Evolutionary conservation across 768 basidiomycete species (phyloP).

Genomic region (Boletus sensibilis): DNA sequence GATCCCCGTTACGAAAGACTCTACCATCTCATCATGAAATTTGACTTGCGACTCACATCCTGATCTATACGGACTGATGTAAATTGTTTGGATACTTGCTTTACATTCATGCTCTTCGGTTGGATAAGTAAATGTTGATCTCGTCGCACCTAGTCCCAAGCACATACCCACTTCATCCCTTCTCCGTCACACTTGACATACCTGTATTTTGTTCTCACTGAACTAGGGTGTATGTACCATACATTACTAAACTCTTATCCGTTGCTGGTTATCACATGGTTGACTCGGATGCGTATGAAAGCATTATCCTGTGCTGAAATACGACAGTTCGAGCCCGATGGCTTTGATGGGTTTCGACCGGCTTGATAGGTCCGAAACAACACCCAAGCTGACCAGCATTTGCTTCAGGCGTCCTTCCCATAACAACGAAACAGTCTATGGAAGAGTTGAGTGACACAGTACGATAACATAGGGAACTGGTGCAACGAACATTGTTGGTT

Average conservation of each 20-base stretch:
- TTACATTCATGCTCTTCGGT: conserved; percentile 15
- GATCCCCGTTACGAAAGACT: conserved; percentile 28
- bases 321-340: conserved; percentile 90
- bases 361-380: conserved; percentile 87
- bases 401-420: conserved; percentile 94
- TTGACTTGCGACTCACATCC: conserved; percentile 1
- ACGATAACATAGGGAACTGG: not conserved
- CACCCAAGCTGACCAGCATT: conserved; percentile 85
- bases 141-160: conserved; percentile 15
- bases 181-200: conserved; percentile 15
- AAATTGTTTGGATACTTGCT: conserved; percentile 12
- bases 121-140: conserved; percentile 18
- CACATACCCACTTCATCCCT: conserved; percentile 25
- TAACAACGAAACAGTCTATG: conserved; percentile 81
- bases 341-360: conserved; percentile 84
- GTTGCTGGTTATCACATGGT: conserved; percentile 1
- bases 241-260: conserved; percentile 20
- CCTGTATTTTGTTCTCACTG: conserved; percentile 20
- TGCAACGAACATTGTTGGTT: conserved; percentile 72
- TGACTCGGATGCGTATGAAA: not conserved
- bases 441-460: not conserved
- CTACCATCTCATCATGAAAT: conserved; percentile 26
- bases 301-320: conserved; percentile 67
- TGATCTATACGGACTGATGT: conserved; percentile 14
- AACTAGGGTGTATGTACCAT: conserved; percentile 21